Evolutionary conservation across 2,329 filamentous ascomycete genomes (phyloP).

Genomic region (Pezicula neosporulosa): DNA sequence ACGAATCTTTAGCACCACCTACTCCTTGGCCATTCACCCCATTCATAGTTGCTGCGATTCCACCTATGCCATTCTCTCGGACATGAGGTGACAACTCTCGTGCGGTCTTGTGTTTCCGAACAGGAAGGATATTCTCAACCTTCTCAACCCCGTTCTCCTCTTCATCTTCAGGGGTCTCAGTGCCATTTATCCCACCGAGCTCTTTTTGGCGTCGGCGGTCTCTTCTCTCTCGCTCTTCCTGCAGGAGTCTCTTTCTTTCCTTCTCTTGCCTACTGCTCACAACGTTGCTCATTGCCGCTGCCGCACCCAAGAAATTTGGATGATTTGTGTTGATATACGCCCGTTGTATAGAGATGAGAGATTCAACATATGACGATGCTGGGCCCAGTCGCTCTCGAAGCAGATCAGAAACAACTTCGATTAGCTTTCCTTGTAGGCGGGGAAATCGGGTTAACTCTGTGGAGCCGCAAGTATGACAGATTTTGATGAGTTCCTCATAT

Average conservation of each 20-base stretch:
- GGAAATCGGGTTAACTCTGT: slow-evolving; percentile 91
- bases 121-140: slow-evolving; percentile 47
- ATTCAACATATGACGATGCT: slow-evolving; percentile 88
- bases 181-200: slow-evolving; percentile 71
- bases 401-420: slow-evolving; percentile 95
- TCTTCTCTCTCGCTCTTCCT: slow-evolving; percentile 82
- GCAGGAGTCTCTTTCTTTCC: slow-evolving; percentile 75
- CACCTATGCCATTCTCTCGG: slow-evolving; percentile 60
- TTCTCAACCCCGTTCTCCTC: slow-evolving; percentile 45
- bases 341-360: slow-evolving; percentile 92
- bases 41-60: slow-evolving; percentile 65
- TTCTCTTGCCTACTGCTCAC: slow-evolving; percentile 93
- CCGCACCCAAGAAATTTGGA: slow-evolving; percentile 95
- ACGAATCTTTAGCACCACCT: slow-evolving; percentile 76
- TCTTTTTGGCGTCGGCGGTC: slow-evolving; percentile 83
- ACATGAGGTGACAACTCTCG: slow-evolving; percentile 83
- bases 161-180: slow-evolving; percentile 62
- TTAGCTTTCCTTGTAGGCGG: slow-evolving; percentile 90
- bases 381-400: slow-evolving; percentile 89
- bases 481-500: slow-evolving; percentile 98
- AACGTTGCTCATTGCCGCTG: slow-evolving; percentile 95
- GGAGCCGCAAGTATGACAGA: slow-evolving; percentile 96
- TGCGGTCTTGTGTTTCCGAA: slow-evolving; percentile 55
- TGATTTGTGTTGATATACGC: slow-evolving; percentile 99
- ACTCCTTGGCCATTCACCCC: slow-evolving; percentile 55